Evolutionary conservation across 2,329 filamentous ascomycete species (phyloP).

Genomic region (Pyrenochaeta sp.): DNA sequence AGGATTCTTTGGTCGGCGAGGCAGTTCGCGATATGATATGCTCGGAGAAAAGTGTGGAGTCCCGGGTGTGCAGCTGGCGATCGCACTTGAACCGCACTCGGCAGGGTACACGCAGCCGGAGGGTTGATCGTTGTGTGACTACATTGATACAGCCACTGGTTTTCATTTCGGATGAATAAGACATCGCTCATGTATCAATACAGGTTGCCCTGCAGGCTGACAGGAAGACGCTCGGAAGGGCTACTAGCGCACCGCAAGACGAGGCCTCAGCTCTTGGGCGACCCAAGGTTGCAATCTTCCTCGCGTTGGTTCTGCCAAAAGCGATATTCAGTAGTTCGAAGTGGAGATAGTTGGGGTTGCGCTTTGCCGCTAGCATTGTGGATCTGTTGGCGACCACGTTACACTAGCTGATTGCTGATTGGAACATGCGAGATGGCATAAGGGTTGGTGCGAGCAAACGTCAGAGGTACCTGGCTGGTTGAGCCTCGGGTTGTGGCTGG

Average conservation of each 20-base stretch:
- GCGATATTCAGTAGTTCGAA: slow-evolving; percentile 4
- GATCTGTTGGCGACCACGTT: slow-evolving; percentile 4
- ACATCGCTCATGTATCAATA: slow-evolving; percentile 17
- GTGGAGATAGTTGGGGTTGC: not conserved
- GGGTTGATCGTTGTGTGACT: slow-evolving; percentile 13
- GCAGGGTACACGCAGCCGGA: slow-evolving; percentile 13
- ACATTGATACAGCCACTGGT: not conserved
- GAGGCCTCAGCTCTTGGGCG: not conserved
- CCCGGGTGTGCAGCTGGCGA: slow-evolving; percentile 22
- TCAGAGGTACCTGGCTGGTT: no score
- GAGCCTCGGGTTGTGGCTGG: no score
- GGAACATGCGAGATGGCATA: not conserved
- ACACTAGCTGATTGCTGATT: slow-evolving; percentile 7
- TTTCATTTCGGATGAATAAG: slow-evolving; percentile 26
- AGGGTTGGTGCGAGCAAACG: not conserved
- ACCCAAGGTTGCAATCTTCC: not conserved
- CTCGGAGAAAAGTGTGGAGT: slow-evolving; percentile 34
- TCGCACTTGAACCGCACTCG: slow-evolving; percentile 5
- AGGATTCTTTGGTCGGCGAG: slow-evolving; percentile 18
- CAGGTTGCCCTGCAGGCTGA: not conserved
- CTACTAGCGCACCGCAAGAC: no score
- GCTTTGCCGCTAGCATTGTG: not conserved
- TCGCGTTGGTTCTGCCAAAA: slow-evolving; percentile 15
- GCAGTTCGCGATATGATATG: slow-evolving; percentile 14
- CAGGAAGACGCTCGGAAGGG: not conserved